Base-by-base conservation (phyloP, 2,329 filamentous ascomycete species). In the Emericellopsis atlantica region DNA sequence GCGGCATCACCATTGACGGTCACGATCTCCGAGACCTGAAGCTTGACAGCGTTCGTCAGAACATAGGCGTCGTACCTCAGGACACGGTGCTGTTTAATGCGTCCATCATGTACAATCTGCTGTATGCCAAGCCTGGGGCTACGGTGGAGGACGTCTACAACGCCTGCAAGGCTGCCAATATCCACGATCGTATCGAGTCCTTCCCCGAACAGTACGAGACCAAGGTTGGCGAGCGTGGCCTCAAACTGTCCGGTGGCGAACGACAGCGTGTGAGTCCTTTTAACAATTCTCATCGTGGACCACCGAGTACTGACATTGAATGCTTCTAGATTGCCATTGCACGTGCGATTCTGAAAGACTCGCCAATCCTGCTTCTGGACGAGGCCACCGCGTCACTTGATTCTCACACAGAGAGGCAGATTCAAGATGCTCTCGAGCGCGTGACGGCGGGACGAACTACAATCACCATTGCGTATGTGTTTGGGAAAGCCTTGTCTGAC, bases 31-130 rank as follows among this genome's bases (percentile, higher is more conserved):
- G 84, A 57, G 79, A 88, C 49, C 66, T 95, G 44, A 94, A 87
- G 2, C 95, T 96, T 51, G 86, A 95, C 61, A 95, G 87, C 15
- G 71, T 98, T 42, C 79, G 92, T 49, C 75, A 76, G 44, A 83
- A 89, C 56, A 95, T 98, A 53, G 92, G 92, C 21, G 90, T 98
- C 35, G 92, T 98, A 7, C 92, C 92, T 1, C 92, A 98, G 59
- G 92, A 98, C 53, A 95, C 90, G 5, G 84, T 94, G 6, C 69
- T 95, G 36, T 95, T 95, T 72, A 95, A 95, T 57, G 89, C 95
- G 58, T 83, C 84, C 1, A 66, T 95, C 47, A 92, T 95, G 86
- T 95, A 94, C 65, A 95, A 95, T 55, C 68, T 95, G 45, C 83
- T 80, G 57, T 95, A 95, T 56, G 88, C 89, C 45, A 90, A 90